Evolutionary conservation across 306 rosid species (phyloP).

Genomic region (Sophora flavescens): DNA sequence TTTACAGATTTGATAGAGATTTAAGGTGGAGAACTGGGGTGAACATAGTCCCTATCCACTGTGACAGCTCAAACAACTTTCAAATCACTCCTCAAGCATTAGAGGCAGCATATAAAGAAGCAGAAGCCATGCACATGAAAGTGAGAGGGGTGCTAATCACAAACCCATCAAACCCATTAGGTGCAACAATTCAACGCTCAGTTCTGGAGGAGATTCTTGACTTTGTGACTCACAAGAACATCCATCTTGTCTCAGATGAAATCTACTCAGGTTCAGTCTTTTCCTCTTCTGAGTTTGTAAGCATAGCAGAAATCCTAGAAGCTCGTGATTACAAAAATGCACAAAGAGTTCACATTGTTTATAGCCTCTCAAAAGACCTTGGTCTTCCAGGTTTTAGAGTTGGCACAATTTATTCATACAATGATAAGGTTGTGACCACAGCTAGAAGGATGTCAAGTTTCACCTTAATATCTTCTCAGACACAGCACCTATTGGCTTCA

Average conservation of each 20-base stretch:
- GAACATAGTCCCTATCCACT: conserved; percentile 84
- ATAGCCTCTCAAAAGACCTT: conserved; percentile 92
- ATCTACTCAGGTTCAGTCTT: conserved; percentile 94
- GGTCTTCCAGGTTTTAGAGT: conserved; percentile 93
- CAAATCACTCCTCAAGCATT: conserved; percentile 76
- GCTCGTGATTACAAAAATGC: conserved; percentile 48
- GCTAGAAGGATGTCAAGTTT: conserved; percentile 96
- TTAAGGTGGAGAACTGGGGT: conserved; percentile 96
- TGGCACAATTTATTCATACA: conserved; percentile 89
- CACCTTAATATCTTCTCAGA: conserved; percentile 85
- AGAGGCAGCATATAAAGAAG: conserved; percentile 71
- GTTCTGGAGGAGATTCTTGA: conserved; percentile 71
- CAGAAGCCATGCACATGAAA: conserved; percentile 60
- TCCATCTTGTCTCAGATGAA: conserved; percentile 91
- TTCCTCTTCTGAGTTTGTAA: conserved; percentile 69
- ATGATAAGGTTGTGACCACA: conserved; percentile 82
- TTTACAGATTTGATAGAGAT: conserved; percentile 84
- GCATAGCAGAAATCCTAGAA: conserved; percentile 79
- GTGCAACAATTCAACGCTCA: conserved; percentile 69
- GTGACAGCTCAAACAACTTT: conserved; percentile 79
- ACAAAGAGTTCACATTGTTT: conserved; percentile 88
- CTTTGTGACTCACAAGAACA: conserved; percentile 70
- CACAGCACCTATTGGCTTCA: conserved; percentile 75
- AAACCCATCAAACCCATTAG: conserved; percentile 93
- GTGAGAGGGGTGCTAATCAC: conserved; percentile 83